These are phyloP conservation scores for Trichoderma pleuroti DNA, from an alignment of 2,329 filamentous ascomycete genomes.

Conservation along the genomic window DNA sequence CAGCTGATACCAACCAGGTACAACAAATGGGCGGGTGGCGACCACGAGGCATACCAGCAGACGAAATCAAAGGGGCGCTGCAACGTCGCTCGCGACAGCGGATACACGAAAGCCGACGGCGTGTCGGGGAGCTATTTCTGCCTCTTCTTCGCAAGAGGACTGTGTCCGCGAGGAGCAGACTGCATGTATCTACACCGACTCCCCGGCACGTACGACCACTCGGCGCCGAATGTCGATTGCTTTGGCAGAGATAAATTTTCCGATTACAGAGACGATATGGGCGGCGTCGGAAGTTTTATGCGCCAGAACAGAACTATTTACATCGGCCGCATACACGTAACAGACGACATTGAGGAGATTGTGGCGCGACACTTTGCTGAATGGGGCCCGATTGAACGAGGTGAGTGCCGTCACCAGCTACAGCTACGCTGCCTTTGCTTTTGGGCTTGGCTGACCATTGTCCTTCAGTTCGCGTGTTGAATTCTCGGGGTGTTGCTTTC, in stretches of 20 bases:
- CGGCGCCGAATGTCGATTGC: conserved; percentile 91
- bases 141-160: conserved; percentile 80
- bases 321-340: conserved; percentile 88
- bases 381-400: conserved; percentile 90
- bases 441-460: neutral
- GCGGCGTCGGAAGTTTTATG: conserved; percentile 90
- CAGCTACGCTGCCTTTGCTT: neutral
- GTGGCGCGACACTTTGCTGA: conserved; percentile 93
- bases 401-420: conserved; percentile 30
- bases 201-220: conserved; percentile 81
- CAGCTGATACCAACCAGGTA: conserved; percentile 65
- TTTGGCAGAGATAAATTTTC: conserved; percentile 85
- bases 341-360: conserved; percentile 94
- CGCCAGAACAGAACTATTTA: conserved; percentile 93
- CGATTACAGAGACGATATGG: conserved; percentile 97
- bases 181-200: conserved; percentile 92
- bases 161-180: conserved; percentile 81
- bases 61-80: conserved; percentile 84
- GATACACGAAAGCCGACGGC: conserved; percentile 74
- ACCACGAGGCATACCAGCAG: conserved; percentile 86
- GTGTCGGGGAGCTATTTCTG: conserved; percentile 85
- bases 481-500: conserved; percentile 85
- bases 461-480: conserved; percentile 67
- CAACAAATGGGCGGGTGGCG: conserved; percentile 96
- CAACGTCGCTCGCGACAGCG: conserved; percentile 75